Evolutionary conservation across 2,329 filamentous ascomycete genomes (phyloP).

Genomic region (Colletotrichum cordylinicola): DNA sequence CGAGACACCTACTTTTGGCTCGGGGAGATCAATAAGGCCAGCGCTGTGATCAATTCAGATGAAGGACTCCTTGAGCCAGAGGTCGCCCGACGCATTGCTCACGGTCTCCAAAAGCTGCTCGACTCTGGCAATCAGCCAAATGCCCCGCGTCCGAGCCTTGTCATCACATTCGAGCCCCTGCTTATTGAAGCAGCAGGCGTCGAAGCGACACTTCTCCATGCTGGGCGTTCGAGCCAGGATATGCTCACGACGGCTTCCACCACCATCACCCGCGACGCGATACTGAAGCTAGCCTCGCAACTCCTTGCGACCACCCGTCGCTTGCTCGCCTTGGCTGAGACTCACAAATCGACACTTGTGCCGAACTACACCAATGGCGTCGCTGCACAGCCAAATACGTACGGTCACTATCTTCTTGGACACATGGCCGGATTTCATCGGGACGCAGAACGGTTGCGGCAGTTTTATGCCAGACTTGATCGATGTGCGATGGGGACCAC

Average conservation of each 20-base stretch:
- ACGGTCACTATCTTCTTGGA: constrained; percentile 9
- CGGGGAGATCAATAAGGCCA: constrained; percentile 18
- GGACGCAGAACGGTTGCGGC: constrained; percentile 1
- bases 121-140: background rate
- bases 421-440: background rate
- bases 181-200: constrained; percentile 7
- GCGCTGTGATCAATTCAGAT: constrained; percentile 13
- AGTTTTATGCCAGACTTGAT: constrained; percentile 8
- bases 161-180: constrained; percentile 17
- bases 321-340: background rate
- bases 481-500: constrained; percentile 13
- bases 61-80: constrained; percentile 2
- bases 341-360: background rate
- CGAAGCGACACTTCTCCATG: constrained; percentile 13
- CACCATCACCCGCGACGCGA: constrained; percentile 2
- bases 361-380: constrained; percentile 18
- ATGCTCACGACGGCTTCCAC: constrained; percentile 10
- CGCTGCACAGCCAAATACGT: constrained; percentile 12
- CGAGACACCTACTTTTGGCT: constrained; percentile 17
- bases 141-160: constrained; percentile 5
- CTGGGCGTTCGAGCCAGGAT: constrained; percentile 17
- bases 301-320: background rate
- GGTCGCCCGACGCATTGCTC: background rate
- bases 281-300: background rate
- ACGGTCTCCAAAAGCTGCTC: background rate